Evolutionary conservation across 2,329 filamentous ascomycete species (phyloP), one percentile per base, ranked within the genome.

Genomic region (Apiospora saccharicola): DNA sequence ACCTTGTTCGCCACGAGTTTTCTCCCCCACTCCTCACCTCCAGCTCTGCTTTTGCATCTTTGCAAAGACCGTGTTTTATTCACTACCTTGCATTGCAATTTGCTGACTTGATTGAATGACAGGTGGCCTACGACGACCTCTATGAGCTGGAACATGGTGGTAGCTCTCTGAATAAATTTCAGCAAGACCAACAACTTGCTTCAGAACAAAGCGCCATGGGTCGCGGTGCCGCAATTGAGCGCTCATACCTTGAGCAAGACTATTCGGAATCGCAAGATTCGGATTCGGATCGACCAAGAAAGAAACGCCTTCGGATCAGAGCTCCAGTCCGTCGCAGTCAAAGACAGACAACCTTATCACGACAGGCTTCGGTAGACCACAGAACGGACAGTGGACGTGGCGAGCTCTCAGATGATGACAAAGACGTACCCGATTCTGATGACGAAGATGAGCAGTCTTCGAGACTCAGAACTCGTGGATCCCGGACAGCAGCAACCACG

Each of bases 111-210:
- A 47, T 14, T 43, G 57, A 41, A 44, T 70, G 13, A 41, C 34
- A 82, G 81, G 73, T 79, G 46, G 70, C 77, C 4, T 79, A 79
- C 70, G 77, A 81, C 69, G 76, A 81, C 44, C 13, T 80, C 7
- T 72, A 77, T 12, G 69, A 75, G 44, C 72, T 78, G 46, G 75
- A 75, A 43, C 77, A 78, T 53, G 79, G 79, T 0, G 71, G 47
- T 57, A 68, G 70, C 14, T 78, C 79, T 43, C 30, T 78, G 8
- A 61, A 76, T 6, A 68, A 72, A 44, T 81, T 76, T 69, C 69
- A 67, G n/a, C 74, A 74, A 57, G 68, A 68, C 26, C 76, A 71
- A 70, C 64, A 69, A 49, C 74, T 74, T n/a, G 57, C 69, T 53
- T 46, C 69, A 14, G 70, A 74, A 3, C 71, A 73, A 7, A 69